These are phyloP conservation scores for Aspergillus tanneri DNA, from an alignment of 2,329 filamentous ascomycete genomes.

Conservation along the genomic window DNA sequence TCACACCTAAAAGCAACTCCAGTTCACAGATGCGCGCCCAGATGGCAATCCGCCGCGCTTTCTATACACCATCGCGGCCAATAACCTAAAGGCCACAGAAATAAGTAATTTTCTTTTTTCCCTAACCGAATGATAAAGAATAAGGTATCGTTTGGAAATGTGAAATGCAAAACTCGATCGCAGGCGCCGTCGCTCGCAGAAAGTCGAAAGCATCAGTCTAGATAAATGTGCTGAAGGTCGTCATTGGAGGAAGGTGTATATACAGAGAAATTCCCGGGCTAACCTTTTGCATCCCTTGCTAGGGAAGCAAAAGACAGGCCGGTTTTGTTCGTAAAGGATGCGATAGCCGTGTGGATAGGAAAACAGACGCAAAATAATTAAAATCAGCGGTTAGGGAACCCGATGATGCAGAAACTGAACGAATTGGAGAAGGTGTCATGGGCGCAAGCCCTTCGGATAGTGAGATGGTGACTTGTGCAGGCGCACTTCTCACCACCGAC, in stretches of 20 bases:
- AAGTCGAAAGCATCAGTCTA: conserved; percentile 40
- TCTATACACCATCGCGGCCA: conserved; percentile 43
- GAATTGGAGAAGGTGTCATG: conserved; percentile 35
- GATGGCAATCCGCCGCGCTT: conserved; percentile 38
- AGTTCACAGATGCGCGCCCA: conserved; percentile 34
- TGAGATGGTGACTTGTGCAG: conserved; percentile 25
- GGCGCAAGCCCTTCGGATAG: conserved; percentile 24
- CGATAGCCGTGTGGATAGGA: conserved; percentile 30
- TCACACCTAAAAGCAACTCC: conserved; percentile 38
- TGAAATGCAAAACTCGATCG: conserved; percentile 40
- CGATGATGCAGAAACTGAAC: conserved; percentile 39
- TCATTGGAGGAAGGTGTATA: conserved; percentile 38
- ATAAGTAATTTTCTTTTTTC: conserved; percentile 31
- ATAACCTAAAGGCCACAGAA: conserved; percentile 32
- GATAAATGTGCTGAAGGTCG: conserved; percentile 34
- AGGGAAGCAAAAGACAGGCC: conserved; percentile 18
- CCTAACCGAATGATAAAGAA: conserved; percentile 38
- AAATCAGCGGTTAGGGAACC: conserved; percentile 37
- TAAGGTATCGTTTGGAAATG: conserved; percentile 35
- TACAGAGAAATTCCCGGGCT: conserved; percentile 33
- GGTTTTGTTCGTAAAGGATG: conserved; percentile 28
- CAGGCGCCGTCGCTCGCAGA: conserved; percentile 45
- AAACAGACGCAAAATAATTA: conserved; percentile 35
- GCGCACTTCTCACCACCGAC: conserved; percentile 39
- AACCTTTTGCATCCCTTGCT: conserved; percentile 24